A percentile compares a stretch with the other conserved stretches of the same genome.
Evolutionary conservation across 176 grass and related monocot species (phyloP).

Genomic region (Oryza longistaminata): DNA sequence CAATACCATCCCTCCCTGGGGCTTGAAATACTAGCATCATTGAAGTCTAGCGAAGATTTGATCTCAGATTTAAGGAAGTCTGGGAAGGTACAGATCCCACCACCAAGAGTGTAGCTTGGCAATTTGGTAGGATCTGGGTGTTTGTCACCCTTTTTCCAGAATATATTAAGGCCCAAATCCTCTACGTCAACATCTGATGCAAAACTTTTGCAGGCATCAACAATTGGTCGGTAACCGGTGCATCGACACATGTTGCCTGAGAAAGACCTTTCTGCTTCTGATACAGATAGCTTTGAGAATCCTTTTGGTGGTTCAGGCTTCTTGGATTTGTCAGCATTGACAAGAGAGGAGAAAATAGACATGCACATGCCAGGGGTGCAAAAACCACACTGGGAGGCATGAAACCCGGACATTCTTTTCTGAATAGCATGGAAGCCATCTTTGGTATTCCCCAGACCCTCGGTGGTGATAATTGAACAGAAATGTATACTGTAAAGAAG

Average conservation of each 20-base stretch:
- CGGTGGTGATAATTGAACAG: constrained; percentile 68
- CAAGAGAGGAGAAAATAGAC: constrained; percentile 77
- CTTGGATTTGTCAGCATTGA: constrained; percentile 69
- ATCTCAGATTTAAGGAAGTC: constrained; percentile 62
- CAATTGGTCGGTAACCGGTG: constrained; percentile 70
- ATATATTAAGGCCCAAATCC: constrained; percentile 74
- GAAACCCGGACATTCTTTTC: constrained; percentile 69
- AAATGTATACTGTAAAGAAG: constrained; percentile 71
- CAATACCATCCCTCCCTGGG: constrained; percentile 47
- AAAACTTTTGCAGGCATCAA: constrained; percentile 88
- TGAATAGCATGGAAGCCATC: constrained; percentile 75
- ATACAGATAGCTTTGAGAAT: constrained; percentile 64
- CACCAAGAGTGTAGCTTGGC: constrained; percentile 51
- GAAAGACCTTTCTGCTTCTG: constrained; percentile 50
- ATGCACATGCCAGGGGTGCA: constrained; percentile 93
- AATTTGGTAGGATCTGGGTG: constrained; percentile 40
- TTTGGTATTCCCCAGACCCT: constrained; percentile 61
- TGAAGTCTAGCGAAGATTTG: constrained; percentile 29
- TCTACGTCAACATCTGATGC: constrained; percentile 35
- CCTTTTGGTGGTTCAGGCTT: constrained; percentile 37
- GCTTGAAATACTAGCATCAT: background rate
- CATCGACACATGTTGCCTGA: constrained; percentile 67
- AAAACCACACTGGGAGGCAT: constrained; percentile 85
- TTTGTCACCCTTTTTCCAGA: constrained; percentile 62
- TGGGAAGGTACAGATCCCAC: constrained; percentile 58